phyloP scores from a whole-genome alignment of 2,329 filamentous ascomycete genomes.

The Aureobasidium sp. region DNA sequence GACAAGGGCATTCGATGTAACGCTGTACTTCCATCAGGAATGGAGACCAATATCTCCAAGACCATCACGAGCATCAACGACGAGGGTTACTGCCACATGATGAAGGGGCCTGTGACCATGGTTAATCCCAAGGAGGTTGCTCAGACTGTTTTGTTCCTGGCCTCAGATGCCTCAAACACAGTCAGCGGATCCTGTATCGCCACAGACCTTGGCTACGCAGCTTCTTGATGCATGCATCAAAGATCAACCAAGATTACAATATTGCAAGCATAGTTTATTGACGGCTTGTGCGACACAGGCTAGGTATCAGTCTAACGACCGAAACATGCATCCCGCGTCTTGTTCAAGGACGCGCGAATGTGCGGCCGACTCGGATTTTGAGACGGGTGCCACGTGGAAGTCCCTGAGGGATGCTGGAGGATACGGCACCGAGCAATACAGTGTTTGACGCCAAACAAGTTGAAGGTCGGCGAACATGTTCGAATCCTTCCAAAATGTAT shows the following conservation, averaged over 20 bases:
- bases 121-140: conserved; percentile 28
- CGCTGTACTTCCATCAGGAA: conserved; percentile 46
- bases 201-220: conserved; percentile 13
- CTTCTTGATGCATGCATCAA: not conserved
- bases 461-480: not conserved
- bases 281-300: not conserved
- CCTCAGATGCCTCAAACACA: conserved; percentile 27
- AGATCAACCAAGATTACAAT: not conserved
- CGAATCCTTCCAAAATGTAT: too few relatives aligned
- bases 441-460: not conserved
- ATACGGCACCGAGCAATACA: not conserved
- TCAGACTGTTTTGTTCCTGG: conserved; percentile 28
- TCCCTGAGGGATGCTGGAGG: not conserved
- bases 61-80: conserved; percentile 27
- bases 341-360: not conserved
- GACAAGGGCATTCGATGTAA: conserved; percentile 48
- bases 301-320: not conserved
- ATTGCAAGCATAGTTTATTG: not conserved
- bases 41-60: conserved; percentile 50
- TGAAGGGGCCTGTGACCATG: conserved; percentile 16
- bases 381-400: not conserved
- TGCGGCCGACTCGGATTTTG: not conserved
- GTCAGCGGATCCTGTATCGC: conserved; percentile 28
- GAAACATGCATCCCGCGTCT: not conserved
- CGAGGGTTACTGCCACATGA: conserved; percentile 25